Evolutionary conservation across 1,284 basidiomycete species (phyloP).

Genomic region (Boletus semigastroideus): DNA sequence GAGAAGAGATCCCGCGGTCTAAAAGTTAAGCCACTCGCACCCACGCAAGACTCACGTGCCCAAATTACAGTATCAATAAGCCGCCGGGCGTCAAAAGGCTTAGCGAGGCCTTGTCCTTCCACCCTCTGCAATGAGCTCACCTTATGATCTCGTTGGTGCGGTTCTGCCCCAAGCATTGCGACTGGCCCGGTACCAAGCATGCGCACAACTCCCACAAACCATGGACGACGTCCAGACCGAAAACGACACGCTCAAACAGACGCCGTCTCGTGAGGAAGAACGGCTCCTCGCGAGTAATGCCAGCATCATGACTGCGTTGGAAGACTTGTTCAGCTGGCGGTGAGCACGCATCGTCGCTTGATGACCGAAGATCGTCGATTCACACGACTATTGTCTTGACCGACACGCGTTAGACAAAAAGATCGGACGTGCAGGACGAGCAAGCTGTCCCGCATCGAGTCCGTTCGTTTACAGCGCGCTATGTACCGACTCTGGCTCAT

Average conservation of each 20-base stretch:
- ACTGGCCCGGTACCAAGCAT: constrained; percentile 10
- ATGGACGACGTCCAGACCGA: constrained; percentile 1
- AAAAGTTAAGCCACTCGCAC: too few species aligned
- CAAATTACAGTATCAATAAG: too few species aligned
- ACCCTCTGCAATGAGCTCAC: neutral
- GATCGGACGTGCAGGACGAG: constrained; percentile 28
- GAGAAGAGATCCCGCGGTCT: too few species aligned
- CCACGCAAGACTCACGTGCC: too few species aligned
- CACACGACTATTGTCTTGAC: neutral
- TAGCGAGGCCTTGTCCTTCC: too few species aligned
- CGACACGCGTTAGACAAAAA: constrained; percentile 24
- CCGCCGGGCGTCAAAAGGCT: too few species aligned
- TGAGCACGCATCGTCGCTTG: neutral
- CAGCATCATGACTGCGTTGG: constrained; percentile 23
- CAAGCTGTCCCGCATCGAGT: constrained; percentile 29
- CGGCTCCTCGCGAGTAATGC: constrained; percentile 21
- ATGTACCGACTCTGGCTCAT: constrained; percentile 34
- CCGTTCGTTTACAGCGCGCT: constrained; percentile 31
- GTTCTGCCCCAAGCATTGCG: constrained; percentile 12
- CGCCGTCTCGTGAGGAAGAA: constrained; percentile 23
- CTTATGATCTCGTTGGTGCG: constrained; percentile 9
- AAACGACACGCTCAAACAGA: constrained; percentile 6
- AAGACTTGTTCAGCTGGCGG: constrained; percentile 36
- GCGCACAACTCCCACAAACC: neutral
- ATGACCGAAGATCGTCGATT: too few species aligned